Percentiles rank a stretch among this genome's conserved stretches.
Conservation (phyloP, 345 rosid genomes). For the Hibiscus trionum region DNA sequence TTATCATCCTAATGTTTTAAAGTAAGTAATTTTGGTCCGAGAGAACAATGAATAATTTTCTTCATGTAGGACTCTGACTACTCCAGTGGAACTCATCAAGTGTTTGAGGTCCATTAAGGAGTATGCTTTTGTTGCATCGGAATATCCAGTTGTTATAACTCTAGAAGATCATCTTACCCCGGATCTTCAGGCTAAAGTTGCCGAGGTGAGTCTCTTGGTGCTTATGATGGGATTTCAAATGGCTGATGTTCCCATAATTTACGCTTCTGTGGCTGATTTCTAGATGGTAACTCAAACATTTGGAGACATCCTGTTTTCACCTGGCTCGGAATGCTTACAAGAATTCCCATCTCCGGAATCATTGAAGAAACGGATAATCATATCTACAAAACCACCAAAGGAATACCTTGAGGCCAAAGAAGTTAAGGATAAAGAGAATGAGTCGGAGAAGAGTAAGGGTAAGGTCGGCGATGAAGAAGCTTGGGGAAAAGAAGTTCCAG, state of each 20-base stretch:
- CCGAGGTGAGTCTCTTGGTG: slow-evolving; percentile 43
- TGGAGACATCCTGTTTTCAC: slow-evolving; percentile 73
- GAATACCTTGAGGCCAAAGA: slow-evolving; percentile 62
- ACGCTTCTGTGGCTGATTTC: slow-evolving; percentile 14
- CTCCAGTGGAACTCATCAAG: slow-evolving; percentile 69
- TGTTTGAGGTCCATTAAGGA: slow-evolving; percentile 72
- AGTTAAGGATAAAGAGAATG: slow-evolving; percentile 36
- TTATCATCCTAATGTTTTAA: background rate
- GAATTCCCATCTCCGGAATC: slow-evolving; percentile 77
- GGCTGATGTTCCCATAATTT: slow-evolving; percentile 12
- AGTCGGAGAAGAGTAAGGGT: slow-evolving; percentile 27
- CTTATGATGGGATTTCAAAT: background rate
- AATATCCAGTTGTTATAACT: slow-evolving; percentile 85
- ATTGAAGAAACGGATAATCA: slow-evolving; percentile 56
- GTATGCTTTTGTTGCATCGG: slow-evolving; percentile 72
- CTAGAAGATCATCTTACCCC: slow-evolving; percentile 94
- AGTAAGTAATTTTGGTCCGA: background rate
- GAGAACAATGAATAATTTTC: slow-evolving; percentile 5
- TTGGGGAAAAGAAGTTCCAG: slow-evolving; percentile 63
- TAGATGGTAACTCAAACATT: slow-evolving; percentile 80
- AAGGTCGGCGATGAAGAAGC: slow-evolving; percentile 45
- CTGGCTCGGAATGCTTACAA: slow-evolving; percentile 69
- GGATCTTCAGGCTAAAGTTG: slow-evolving; percentile 82
- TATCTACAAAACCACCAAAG: slow-evolving; percentile 96
- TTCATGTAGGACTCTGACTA: slow-evolving; percentile 67